Evolutionary conservation across 2,329 filamentous ascomycete genomes (phyloP), one percentile per base, ranked within the genome.

Genomic region (Aphanocladium album): DNA sequence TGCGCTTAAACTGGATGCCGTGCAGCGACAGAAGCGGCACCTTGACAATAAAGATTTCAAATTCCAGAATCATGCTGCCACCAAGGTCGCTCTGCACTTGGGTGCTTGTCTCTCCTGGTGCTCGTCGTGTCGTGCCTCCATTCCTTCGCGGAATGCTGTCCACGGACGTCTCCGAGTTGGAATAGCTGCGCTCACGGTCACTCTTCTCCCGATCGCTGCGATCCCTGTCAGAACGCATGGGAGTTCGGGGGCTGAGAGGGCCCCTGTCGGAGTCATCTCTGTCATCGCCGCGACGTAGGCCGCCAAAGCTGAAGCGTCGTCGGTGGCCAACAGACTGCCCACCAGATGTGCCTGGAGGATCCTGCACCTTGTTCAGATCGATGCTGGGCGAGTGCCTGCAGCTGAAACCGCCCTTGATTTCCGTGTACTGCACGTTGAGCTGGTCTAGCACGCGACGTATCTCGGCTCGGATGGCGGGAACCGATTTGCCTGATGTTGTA

Each of bases 11-110:
- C 73, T 98, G 95, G 63, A 99, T 93, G 53, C 95, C 95, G 71
- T 99, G 93, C 61, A 99, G 77, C 46, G 89, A 92, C 63, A 99
- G 86, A 56, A 99, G 79, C 14, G 95, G 95, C 27, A 99, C 92
- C 77, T 99, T 99, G 72, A 99, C 95, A 67, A 99, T 95, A 67
- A 97, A 87, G 64, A 98, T 96, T 72, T 99, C 95, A 71, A 98
- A 99, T 65, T 90, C 87, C 57, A 98, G 79, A 43, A 90, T 82
- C 83, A 96, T 88, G 74, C 86, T 93, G 61, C 86, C 89, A 3
- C 92, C 93, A 30, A 96, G 83, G 68, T 97, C 93, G 66, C 86
- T 93, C 72, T 96, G 91, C 25, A 97, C 92, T 62, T 95, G 91
- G 3, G 93, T 97, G 54, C 88, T 92, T 25, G 92, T 98, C 76